Base-by-base conservation (phyloP, 768 basidiomycete species). In the Kwoniella dejecticola region DNA sequence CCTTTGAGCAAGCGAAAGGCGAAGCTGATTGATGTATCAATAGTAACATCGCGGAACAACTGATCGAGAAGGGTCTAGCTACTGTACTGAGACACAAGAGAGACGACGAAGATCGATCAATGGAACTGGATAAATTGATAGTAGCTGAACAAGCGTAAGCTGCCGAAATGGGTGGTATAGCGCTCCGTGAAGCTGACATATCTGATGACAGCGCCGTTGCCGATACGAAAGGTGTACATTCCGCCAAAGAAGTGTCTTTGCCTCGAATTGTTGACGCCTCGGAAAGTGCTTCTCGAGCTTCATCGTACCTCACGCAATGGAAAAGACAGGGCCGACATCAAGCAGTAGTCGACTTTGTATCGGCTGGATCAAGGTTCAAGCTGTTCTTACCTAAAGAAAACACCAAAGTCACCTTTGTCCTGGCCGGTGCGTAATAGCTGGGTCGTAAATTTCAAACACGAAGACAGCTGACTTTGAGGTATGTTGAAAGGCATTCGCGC, bases 291-390 rank as follows among this genome's bases (percentile, higher is more conserved):
- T 80, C 83, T 56, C 88, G 92, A 55, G 95, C 94, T 1, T 85
- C 84, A 26, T 89, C 90, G 53, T 98, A 93, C 80, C 79, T 98
- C 41, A 89, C 89, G 59, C 85, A 88, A 42, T 94, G 97, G 83
- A 98, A 96, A 80, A 87, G 95, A 27, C 81, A 86, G 52, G 93
- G 94, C 5, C 85, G 84, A 65, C 85, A 94, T 56, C 83, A 88
- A 1, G 96, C 89, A 8, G 81, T 95, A 10, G 77, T 74, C 26
- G 94, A 98, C 40, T 96, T 90, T 74, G 92, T 97, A 54, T 87
- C 93, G 41, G 86, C 91, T 33, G 95, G 94, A 26, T 96, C 94
- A 11, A 86, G 95, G 54, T 98, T 94, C 86, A 99, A 93, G 91
- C 83, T 99, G 23, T 84, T 86, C 72, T 82, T 93, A 33, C 90